phyloP scores from a whole-genome alignment of 2,329 filamentous ascomycete species.

The Phialophora tarda region DNA sequence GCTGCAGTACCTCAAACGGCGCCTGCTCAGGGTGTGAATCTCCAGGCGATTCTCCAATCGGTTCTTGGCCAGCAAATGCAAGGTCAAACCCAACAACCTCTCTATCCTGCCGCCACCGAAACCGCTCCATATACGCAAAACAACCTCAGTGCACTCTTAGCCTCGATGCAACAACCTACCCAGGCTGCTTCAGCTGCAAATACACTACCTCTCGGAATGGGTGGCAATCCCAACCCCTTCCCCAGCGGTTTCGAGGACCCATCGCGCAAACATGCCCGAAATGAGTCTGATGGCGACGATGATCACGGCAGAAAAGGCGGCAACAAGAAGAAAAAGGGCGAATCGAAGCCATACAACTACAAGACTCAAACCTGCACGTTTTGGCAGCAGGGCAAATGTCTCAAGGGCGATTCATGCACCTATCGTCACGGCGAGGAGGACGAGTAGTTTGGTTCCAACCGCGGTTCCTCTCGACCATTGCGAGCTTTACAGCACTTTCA shows the following conservation, averaged over 20 bases:
- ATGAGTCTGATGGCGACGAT: conserved; percentile 34
- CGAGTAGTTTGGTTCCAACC: background rate
- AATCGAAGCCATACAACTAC: conserved; percentile 47
- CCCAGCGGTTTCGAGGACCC: conserved; percentile 27
- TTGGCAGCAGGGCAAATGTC: conserved; percentile 60
- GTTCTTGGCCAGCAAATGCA: conserved; percentile 42
- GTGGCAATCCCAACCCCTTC: conserved; percentile 32
- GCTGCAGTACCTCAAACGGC: conserved; percentile 32
- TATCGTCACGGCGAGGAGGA: conserved; percentile 51
- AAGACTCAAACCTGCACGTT: conserved; percentile 58
- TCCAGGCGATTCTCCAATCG: conserved; percentile 28
- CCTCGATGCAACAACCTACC: conserved; percentile 28
- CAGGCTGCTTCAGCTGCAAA: conserved; percentile 11
- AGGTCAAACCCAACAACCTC: conserved; percentile 25
- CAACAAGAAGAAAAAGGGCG: conserved; percentile 36
- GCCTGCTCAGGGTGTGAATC: conserved; percentile 29
- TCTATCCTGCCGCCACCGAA: conserved; percentile 38
- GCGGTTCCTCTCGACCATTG: background rate
- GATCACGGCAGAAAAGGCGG: conserved; percentile 34
- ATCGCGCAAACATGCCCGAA: conserved; percentile 32
- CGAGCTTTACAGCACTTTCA: background rate
- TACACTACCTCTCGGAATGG: conserved; percentile 26
- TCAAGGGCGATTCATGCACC: conserved; percentile 60
- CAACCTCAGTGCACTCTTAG: conserved; percentile 30
- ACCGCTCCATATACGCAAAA: conserved; percentile 6